Evolutionary conservation across 345 rosid species (phyloP).

Genomic region (Camelina laxa): DNA sequence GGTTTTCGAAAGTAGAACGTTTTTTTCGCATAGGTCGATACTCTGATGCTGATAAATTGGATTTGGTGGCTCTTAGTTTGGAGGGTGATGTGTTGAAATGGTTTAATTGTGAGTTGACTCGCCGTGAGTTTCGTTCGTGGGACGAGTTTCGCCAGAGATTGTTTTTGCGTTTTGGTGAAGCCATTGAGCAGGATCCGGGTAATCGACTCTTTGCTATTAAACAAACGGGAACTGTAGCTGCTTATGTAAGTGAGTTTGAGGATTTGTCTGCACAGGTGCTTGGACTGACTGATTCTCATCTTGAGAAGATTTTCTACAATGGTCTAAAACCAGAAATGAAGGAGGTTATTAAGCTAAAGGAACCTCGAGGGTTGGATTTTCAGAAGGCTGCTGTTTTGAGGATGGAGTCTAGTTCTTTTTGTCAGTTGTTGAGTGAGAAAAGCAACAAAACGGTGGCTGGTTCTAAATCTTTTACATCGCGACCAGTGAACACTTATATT

Average conservation of each 20-base stretch:
- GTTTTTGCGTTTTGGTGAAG: background rate
- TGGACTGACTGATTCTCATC: background rate
- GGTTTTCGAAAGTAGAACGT: too few species aligned
- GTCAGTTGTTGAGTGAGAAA: background rate
- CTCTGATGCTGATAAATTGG: too few species aligned
- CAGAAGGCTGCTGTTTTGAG: background rate
- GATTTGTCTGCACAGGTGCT: background rate
- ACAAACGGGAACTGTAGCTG: background rate
- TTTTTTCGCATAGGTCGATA: too few species aligned
- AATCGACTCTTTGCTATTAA: background rate
- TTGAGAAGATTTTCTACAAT: background rate
- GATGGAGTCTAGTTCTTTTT: background rate
- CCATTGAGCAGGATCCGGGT: background rate
- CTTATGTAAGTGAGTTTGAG: background rate
- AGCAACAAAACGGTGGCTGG: background rate
- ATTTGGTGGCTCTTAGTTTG: too few species aligned
- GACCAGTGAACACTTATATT: too few species aligned
- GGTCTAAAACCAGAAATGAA: background rate
- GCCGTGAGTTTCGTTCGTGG: too few species aligned
- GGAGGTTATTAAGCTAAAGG: background rate
- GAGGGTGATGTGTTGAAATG: too few species aligned
- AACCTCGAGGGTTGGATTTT: background rate
- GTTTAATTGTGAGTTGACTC: too few species aligned
- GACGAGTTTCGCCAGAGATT: too few species aligned
- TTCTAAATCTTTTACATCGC: too few species aligned